Percentiles rank a stretch among this genome's conserved stretches.
These are phyloP conservation scores for Glebionis coronaria DNA, from an alignment of 129 eudicot species.

Conservation along the genomic window DNA sequence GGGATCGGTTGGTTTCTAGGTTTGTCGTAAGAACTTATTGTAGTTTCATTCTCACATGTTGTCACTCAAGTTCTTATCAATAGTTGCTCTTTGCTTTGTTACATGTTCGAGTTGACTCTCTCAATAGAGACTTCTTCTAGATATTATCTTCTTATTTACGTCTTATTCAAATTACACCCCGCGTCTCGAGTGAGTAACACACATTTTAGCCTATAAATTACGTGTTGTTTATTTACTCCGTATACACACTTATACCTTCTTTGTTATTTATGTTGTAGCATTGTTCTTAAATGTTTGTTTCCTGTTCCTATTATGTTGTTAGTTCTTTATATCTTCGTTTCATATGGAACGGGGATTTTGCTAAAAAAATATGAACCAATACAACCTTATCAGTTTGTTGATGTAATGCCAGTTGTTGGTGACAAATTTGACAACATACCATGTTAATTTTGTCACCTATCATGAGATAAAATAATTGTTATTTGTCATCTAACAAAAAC, in stretches of 20 bases:
- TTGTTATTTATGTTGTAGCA: background rate
- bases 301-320: background rate
- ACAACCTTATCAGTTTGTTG: constrained; percentile 87
- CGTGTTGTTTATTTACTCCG: background rate
- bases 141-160: constrained; percentile 95
- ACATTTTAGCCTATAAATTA: background rate
- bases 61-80: constrained; percentile 15
- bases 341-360: constrained; percentile 93
- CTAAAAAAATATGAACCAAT: constrained; percentile 72
- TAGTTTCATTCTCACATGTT: too few species aligned
- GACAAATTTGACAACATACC: constrained; percentile 96
- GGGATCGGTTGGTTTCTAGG: too few species aligned
- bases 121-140: constrained; percentile 95
- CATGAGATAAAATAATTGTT: background rate
- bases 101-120: constrained; percentile 98
- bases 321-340: constrained; percentile 62
- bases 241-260: background rate
- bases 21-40: too few species aligned
- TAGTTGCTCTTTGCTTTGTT: constrained; percentile 19
- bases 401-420: constrained; percentile 85
- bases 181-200: constrained; percentile 76
- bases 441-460: constrained; percentile 39
- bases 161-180: constrained; percentile 89
- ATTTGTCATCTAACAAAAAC: constrained; percentile 4
- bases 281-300: background rate